Conservation (phyloP, 371 early-diverging fungal species). For the Coemansia sp. region DNA sequence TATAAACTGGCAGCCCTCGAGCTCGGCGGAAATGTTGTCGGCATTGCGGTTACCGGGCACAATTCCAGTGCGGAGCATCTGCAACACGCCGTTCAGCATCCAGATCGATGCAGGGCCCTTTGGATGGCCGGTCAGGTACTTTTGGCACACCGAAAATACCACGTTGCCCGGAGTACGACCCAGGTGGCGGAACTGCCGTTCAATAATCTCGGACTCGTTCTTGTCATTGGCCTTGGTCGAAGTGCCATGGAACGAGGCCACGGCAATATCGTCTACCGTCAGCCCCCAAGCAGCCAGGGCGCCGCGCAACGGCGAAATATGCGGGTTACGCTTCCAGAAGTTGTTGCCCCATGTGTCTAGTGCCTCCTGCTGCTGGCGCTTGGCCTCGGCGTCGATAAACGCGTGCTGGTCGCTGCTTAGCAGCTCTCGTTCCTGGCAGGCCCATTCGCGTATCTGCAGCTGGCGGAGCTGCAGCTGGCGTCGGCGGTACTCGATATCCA, state of each 20-base stretch:
- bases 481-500: slow-evolving; percentile 87
- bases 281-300: slow-evolving; percentile 88
- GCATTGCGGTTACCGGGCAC: slow-evolving; percentile 52
- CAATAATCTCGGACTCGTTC: slow-evolving; percentile 92
- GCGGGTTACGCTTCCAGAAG: slow-evolving; percentile 81
- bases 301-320: slow-evolving; percentile 89
- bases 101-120: slow-evolving; percentile 34
- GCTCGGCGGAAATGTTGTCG: slow-evolving; percentile 85
- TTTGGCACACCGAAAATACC: slow-evolving; percentile 48
- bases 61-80: slow-evolving; percentile 26
- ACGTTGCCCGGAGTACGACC: slow-evolving; percentile 38
- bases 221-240: slow-evolving; percentile 96
- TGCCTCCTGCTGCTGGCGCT: slow-evolving; percentile 81
- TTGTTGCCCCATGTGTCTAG: slow-evolving; percentile 64
- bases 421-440: slow-evolving; percentile 69
- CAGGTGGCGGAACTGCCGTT: slow-evolving; percentile 83
- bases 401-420: slow-evolving; percentile 72
- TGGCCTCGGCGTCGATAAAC: slow-evolving; percentile 79
- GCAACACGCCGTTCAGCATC: slow-evolving; percentile 39
- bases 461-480: slow-evolving; percentile 79
- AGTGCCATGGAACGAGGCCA: slow-evolving; percentile 97
- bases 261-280: slow-evolving; percentile 90
- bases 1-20: slow-evolving; percentile 79
- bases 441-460: slow-evolving; percentile 82
- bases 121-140: slow-evolving; percentile 81